A percentile compares a stretch with the other conserved stretches of the same genome.
phyloP scores from a whole-genome alignment of 768 basidiomycete species.

The Pulveroboletus sp. region DNA sequence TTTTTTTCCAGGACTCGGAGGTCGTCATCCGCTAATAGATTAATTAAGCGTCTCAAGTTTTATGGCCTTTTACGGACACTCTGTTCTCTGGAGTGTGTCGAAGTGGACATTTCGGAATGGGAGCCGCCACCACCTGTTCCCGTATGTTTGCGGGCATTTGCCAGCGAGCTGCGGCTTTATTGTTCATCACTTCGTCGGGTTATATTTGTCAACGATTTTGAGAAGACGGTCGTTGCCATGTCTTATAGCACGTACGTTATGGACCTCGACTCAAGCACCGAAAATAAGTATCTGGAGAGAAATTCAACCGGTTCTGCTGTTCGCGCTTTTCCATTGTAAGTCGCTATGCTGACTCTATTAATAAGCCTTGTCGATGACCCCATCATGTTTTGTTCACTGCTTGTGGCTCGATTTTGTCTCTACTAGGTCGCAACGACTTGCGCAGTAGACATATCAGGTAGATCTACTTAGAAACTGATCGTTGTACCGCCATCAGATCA shows the following conservation, averaged over 20 bases:
- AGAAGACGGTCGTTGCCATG: constrained; percentile 45
- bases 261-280: constrained; percentile 24
- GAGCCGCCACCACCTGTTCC: constrained; percentile 50
- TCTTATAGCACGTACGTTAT: constrained; percentile 30
- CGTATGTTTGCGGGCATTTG: constrained; percentile 53
- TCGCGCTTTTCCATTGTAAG: background rate
- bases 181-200: constrained; percentile 47
- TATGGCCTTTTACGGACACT: constrained; percentile 58
- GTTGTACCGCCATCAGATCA: constrained; percentile 3
- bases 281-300: constrained; percentile 31
- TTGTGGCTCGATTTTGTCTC: too few relatives aligned
- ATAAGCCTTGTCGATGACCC: constrained; percentile 1
- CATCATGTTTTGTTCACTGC: constrained; percentile 5
- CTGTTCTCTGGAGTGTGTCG: constrained; percentile 47
- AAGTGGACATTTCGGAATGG: constrained; percentile 66
- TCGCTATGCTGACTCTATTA: background rate
- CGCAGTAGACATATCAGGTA: background rate
- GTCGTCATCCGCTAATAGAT: constrained; percentile 1
- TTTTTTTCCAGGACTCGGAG: constrained; percentile 4
- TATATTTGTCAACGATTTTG: constrained; percentile 63
- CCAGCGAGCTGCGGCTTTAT: constrained; percentile 59
- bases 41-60: constrained; percentile 52
- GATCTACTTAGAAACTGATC: constrained; percentile 9
- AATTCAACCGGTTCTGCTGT: constrained; percentile 20
- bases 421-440: too few relatives aligned